Evolutionary conservation across 129 eudicot species (phyloP).

Genomic region (Sambucus nigra): DNA sequence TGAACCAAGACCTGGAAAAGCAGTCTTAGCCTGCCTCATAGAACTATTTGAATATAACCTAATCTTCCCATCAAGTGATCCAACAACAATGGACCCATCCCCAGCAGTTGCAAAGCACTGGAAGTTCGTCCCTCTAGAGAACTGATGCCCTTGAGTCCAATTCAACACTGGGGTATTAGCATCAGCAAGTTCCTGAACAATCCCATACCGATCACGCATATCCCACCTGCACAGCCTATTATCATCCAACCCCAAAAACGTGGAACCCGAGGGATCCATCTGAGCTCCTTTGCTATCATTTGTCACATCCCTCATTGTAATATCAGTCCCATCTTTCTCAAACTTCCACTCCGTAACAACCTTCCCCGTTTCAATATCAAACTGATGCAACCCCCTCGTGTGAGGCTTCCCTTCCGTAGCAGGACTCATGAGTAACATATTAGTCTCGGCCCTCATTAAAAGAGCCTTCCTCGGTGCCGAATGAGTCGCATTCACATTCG

Average conservation of each 20-base stretch:
- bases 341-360: slow-evolving; percentile 94
- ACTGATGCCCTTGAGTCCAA: slow-evolving; percentile 97
- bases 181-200: slow-evolving; percentile 77
- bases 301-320: slow-evolving; percentile 83
- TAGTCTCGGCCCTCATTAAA: slow-evolving; percentile 86
- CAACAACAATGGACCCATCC: slow-evolving; percentile 97
- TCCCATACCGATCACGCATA: slow-evolving; percentile 88
- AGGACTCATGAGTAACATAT: slow-evolving; percentile 95
- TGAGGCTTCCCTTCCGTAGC: slow-evolving; percentile 63
- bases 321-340: slow-evolving; percentile 90
- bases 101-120: slow-evolving; percentile 98
- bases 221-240: slow-evolving; percentile 93
- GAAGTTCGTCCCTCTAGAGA: slow-evolving; percentile 89
- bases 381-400: slow-evolving; percentile 76
- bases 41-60: slow-evolving; percentile 69
- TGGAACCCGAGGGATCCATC: slow-evolving; percentile 87
- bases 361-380: slow-evolving; percentile 85
- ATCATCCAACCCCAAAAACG: slow-evolving; percentile 96
- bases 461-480: slow-evolving; percentile 84
- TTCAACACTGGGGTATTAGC: slow-evolving; percentile 77
- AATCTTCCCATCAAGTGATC: slow-evolving; percentile 93
- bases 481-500: slow-evolving; percentile 19
- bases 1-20: slow-evolving; percentile 93
- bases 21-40: slow-evolving; percentile 96
- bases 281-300: slow-evolving; percentile 92